Evolutionary conservation across 2,329 filamentous ascomycete genomes (phyloP).

Genomic region (Berkeleyomyces basicola): DNA sequence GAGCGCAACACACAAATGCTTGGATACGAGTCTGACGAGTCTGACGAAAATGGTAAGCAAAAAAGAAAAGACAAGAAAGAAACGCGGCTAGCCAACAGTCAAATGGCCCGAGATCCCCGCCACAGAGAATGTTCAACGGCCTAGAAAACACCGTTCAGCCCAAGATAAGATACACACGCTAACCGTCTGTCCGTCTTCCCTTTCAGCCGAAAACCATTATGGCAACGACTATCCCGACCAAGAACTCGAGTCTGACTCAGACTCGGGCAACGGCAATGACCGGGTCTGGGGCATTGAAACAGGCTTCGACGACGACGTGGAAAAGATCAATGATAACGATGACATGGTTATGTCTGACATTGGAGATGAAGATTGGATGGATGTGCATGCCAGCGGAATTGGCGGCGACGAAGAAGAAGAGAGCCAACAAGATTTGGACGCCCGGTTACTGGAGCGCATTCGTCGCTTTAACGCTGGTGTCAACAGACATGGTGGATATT

Average conservation of each 20-base stretch:
- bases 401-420: background rate
- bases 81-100: too few relatives aligned
- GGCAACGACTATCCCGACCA: slow-evolving; percentile 68
- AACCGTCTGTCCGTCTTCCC: slow-evolving; percentile 3
- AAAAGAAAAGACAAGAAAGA: background rate
- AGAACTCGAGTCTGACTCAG: slow-evolving; percentile 50
- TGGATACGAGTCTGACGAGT: slow-evolving; percentile 38
- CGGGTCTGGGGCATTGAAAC: slow-evolving; percentile 30
- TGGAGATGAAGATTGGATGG: slow-evolving; percentile 22
- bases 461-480: slow-evolving; percentile 14
- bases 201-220: slow-evolving; percentile 57
- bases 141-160: too few relatives aligned
- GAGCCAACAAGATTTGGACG: slow-evolving; percentile 11
- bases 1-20: slow-evolving; percentile 10
- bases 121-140: too few relatives aligned
- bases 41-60: slow-evolving; percentile 44
- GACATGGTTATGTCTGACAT: slow-evolving; percentile 23
- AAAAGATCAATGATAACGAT: slow-evolving; percentile 23
- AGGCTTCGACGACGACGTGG: slow-evolving; percentile 35
- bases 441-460: slow-evolving; percentile 18
- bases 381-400: slow-evolving; percentile 12
- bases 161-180: background rate
- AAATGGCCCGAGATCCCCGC: too few relatives aligned
- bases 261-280: slow-evolving; percentile 23
- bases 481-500: slow-evolving; percentile 10